Evolutionary conservation across 2,329 filamentous ascomycete species (phyloP), one percentile per base, ranked within the genome.

Genomic region (Beauveria bassiana): DNA sequence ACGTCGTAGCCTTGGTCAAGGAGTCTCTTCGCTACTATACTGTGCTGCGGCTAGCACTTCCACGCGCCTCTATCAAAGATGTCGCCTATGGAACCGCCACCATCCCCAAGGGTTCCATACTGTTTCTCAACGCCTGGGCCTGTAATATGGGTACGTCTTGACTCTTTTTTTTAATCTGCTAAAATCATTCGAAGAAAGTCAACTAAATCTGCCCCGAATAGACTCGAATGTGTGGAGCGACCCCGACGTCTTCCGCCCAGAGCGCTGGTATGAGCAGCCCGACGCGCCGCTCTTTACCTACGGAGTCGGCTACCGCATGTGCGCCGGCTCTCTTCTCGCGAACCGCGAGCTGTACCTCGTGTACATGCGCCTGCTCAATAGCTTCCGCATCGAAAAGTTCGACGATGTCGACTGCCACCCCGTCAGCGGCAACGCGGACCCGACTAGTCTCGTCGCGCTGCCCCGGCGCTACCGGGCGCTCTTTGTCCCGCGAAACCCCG

Each of bases 41-140:
- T 0, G 86, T 89, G 0, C 78, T 88, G 14, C 77, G 85, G 2
- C 76, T 89, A 1, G 81, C 83, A 3, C 78, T 88, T 1, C 86
- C 86, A 1, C 79, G 85, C 10, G 82, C 81, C 0, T 86, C 85
- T 0, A 81, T 86, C 61, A 82, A 80, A 64, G 84, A 86, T 58
- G 75, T 88, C 3, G 72, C 74, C 0, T 87, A 87, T 62, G 71
- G 85, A 10, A 83, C 80, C 20, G 78, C 79, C 38, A 69, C 78
- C 6, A 86, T 88, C 46, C 85, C 86, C 1, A 81, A 81, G 50
- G 85, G 84, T 0, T 86, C 84, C 1, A 81, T 86, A 0, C 78
- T 87, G 42, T 88, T 87, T 69, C 72, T 88, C 28, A 89, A 88
- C 62, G 82, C 84, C 0, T 88, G 85, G 85, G 85, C 85, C 3